Conservation (phyloP, 352 stramenopile species). For the Phytopythium cucurbitacearum region DNA sequence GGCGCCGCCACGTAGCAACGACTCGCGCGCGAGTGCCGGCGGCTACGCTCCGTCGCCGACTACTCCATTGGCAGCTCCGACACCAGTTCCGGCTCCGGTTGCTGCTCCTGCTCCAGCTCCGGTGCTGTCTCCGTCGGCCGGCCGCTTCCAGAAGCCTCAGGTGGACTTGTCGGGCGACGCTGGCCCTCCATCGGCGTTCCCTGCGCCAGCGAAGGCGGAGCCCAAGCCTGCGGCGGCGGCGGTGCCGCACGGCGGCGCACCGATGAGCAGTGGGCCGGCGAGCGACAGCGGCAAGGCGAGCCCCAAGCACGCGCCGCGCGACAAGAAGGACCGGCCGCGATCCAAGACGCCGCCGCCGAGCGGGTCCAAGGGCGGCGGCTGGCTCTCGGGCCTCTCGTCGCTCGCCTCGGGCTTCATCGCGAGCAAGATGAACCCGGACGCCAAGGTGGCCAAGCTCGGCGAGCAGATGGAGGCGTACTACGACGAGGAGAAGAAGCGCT, state of each 20-base stretch:
- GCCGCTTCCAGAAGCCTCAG: conserved; percentile 24
- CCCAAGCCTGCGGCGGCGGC: conserved; percentile 12
- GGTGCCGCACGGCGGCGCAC: conserved; percentile 10
- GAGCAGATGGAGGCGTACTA: conserved; percentile 81
- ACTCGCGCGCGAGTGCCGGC: conserved; percentile 20
- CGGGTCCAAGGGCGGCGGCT: conserved; percentile 46
- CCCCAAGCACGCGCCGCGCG: conserved; percentile 49
- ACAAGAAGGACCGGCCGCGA: conserved; percentile 43
- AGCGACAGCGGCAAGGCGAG: conserved; percentile 74
- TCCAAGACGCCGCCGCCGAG: conserved; percentile 82
- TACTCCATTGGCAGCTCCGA: background rate
- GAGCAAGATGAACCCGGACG: conserved; percentile 81
- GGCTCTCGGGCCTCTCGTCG: conserved; percentile 56
- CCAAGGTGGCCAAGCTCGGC: conserved; percentile 74
- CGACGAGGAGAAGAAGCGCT: conserved; percentile 80
- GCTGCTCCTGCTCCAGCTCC: background rate
- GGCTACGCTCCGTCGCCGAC: background rate
- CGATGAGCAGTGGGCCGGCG: conserved; percentile 32
- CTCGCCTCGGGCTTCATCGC: conserved; percentile 41
- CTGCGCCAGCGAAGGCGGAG: conserved; percentile 16
- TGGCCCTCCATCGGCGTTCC: conserved; percentile 16
- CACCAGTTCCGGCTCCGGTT: too few species aligned
- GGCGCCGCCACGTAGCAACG: conserved; percentile 27
- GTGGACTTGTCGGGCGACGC: conserved; percentile 42
- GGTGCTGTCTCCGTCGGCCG: background rate